phyloP scores from a whole-genome alignment of 768 basidiomycete genomes.

The Panellus pusillus region DNA sequence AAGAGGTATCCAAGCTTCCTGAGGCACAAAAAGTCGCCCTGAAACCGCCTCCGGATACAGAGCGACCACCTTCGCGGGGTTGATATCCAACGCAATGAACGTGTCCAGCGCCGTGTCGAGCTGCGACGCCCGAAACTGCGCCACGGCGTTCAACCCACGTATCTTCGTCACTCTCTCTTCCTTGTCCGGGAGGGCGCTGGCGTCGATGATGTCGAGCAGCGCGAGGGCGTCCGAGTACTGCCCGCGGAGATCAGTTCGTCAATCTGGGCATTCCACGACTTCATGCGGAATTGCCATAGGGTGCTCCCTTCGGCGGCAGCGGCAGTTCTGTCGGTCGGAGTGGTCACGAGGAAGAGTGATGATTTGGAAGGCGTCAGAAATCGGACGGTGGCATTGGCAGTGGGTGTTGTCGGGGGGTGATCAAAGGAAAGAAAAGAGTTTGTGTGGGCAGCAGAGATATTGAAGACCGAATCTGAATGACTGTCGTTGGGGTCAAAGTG shows the following conservation, averaged over 20 bases:
- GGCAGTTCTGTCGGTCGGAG: slow-evolving; percentile 69
- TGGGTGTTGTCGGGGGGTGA: slow-evolving; percentile 29
- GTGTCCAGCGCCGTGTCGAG: slow-evolving; percentile 83
- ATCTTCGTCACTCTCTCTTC: slow-evolving; percentile 58
- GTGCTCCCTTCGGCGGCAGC: slow-evolving; percentile 71
- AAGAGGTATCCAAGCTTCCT: slow-evolving; percentile 78
- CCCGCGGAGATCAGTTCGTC: slow-evolving; percentile 73
- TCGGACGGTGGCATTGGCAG: slow-evolving; percentile 54
- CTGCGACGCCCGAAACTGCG: slow-evolving; percentile 66
- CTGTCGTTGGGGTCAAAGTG: slow-evolving; percentile 52
- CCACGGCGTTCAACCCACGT: slow-evolving; percentile 74
- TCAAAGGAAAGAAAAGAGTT: slow-evolving; percentile 60
- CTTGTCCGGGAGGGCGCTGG: slow-evolving; percentile 62
- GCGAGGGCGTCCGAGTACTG: slow-evolving; percentile 79
- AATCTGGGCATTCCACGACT: slow-evolving; percentile 76
- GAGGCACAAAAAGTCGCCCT: slow-evolving; percentile 71
- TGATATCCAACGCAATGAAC: slow-evolving; percentile 85
- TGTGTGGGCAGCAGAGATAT: slow-evolving; percentile 63
- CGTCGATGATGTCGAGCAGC: slow-evolving; percentile 70
- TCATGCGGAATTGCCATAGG: slow-evolving; percentile 75
- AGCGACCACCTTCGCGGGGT: slow-evolving; percentile 91
- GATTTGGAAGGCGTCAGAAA: slow-evolving; percentile 62
- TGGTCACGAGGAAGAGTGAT: slow-evolving; percentile 63
- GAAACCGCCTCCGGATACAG: slow-evolving; percentile 82
- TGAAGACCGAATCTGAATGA: slow-evolving; percentile 71